A percentile compares a stretch with the other conserved stretches of the same genome.
Conservation (phyloP, 1,284 basidiomycete species). For the Pseudozyma sp. region DNA sequence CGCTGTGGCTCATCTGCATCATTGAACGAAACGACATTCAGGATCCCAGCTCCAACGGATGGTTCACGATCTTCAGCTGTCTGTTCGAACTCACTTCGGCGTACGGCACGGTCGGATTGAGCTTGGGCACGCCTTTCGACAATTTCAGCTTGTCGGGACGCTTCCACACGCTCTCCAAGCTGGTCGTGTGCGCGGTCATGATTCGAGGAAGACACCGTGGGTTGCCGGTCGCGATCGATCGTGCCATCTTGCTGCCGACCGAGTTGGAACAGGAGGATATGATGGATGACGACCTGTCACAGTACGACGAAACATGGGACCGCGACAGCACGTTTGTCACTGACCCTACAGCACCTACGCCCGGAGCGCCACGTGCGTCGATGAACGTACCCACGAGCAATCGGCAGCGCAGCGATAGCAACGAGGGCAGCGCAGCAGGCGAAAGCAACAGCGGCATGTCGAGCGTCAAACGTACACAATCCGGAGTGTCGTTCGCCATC, state of each 20-base stretch:
- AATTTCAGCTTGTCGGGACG: conserved; percentile 80
- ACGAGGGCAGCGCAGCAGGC: conserved; percentile 1
- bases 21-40: conserved; percentile 63
- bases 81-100: conserved; percentile 87
- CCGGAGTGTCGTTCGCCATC: conserved; percentile 42
- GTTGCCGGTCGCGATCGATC: conserved; percentile 80
- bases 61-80: conserved; percentile 72
- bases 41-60: conserved; percentile 51
- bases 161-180: conserved; percentile 83
- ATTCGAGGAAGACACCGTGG: conserved; percentile 91
- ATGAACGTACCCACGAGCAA: conserved; percentile 8
- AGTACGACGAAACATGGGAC: conserved; percentile 35
- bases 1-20: conserved; percentile 68
- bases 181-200: conserved; percentile 84
- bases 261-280: conserved; percentile 62
- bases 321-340: conserved; percentile 32
- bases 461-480: conserved; percentile 13
- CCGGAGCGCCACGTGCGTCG: conserved; percentile 8
- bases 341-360: conserved; percentile 10
- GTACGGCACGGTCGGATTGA: conserved; percentile 70
- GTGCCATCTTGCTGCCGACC: conserved; percentile 73
- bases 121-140: conserved; percentile 77
- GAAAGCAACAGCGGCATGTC: conserved; percentile 13
- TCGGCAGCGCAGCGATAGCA: conserved; percentile 21
- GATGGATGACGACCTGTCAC: conserved; percentile 48